These are phyloP conservation scores for Cladorrhinum sp. DNA, from an alignment of 2,329 filamentous ascomycete genomes.

Conservation along the genomic window DNA sequence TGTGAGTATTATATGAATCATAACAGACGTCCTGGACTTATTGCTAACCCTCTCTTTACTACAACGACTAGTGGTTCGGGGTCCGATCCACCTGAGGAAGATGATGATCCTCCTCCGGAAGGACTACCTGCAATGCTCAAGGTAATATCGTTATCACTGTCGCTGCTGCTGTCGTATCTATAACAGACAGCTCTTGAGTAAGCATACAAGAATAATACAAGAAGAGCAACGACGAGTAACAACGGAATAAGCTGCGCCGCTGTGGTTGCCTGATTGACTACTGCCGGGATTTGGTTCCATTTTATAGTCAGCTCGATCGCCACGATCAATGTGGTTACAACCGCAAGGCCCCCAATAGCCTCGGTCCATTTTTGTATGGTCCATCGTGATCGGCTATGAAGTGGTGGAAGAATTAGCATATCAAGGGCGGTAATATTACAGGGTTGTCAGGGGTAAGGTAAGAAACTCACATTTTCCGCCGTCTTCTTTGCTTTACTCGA, in stretches of 20 bases:
- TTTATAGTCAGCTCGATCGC: constrained; percentile 25
- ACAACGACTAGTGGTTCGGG: neutral
- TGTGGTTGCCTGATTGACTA: constrained; percentile 17
- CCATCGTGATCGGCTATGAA: constrained; percentile 16
- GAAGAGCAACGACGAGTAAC: constrained; percentile 14
- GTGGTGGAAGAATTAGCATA: neutral
- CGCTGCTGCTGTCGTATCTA: neutral
- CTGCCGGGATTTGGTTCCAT: constrained; percentile 22
- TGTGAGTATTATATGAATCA: neutral
- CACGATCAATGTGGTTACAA: constrained; percentile 20
- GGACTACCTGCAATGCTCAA: neutral
- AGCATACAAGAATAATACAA: constrained; percentile 7
- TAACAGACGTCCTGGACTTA: neutral
- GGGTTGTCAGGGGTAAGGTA: neutral
- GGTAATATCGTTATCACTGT: neutral
- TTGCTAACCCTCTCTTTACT: neutral
- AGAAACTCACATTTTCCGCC: constrained; percentile 7
- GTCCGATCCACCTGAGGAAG: neutral
- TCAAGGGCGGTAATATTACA: neutral
- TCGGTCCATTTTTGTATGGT: constrained; percentile 21
- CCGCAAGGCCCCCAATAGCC: constrained; percentile 21
- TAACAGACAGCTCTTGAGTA: neutral
- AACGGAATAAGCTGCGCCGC: constrained; percentile 23
- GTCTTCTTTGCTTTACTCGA: neutral
- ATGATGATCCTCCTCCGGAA: neutral